Evolutionary conservation across 2,329 filamentous ascomycete genomes (phyloP), one percentile per base, ranked within the genome.

Genomic region (Exserohilum turcica): DNA sequence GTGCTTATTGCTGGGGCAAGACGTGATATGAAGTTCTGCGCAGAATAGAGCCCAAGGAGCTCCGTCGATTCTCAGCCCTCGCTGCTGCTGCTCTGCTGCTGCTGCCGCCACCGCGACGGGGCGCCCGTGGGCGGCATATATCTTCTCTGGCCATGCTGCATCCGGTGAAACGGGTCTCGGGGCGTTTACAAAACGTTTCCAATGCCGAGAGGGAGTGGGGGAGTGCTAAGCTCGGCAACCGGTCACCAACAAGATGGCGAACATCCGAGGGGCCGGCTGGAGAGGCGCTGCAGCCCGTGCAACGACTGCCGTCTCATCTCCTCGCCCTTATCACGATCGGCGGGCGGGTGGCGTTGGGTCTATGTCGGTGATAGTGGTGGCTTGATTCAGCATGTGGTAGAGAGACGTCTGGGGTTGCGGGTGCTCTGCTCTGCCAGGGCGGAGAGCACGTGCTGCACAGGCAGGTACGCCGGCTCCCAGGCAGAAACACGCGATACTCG

Each of bases 21-120:
- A 68, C 63, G 69, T 72, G 69, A 70, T 71, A 60, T 64, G 62
- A 61, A 65, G 65, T 74, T 69, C 71, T 63, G 70, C 70, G 71
- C 56, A 74, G 59, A 72, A 71, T 71, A 60, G 67, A 71, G 68
- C 63, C 70, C 67, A 70, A 67, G 59, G 56, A 53, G 58, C 54
- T 64, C 48, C 8, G 33, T 29, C 32, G 45, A 36, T 40, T 5
- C 7, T 4, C 21, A 24, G 7, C 21, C 4, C 4, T 24, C 21
- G 7, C n/a, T n/a, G 7, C 4, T 24, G 7, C 21, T 24, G 4
- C 38, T 48, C 43, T 35, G 57, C 53, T 51, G 47, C 43, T 36
- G 43, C 38, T 51, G 47, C 42, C 51, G 48, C 39, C 39, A 40
- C 31, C 27, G 43, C 57, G 15, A 43, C 31, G 13, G 36, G 38